Evolutionary conservation across 371 early-diverging fungal species (phyloP), one percentile per base, ranked within the genome.

Genomic region (Mucor irregularis): DNA sequence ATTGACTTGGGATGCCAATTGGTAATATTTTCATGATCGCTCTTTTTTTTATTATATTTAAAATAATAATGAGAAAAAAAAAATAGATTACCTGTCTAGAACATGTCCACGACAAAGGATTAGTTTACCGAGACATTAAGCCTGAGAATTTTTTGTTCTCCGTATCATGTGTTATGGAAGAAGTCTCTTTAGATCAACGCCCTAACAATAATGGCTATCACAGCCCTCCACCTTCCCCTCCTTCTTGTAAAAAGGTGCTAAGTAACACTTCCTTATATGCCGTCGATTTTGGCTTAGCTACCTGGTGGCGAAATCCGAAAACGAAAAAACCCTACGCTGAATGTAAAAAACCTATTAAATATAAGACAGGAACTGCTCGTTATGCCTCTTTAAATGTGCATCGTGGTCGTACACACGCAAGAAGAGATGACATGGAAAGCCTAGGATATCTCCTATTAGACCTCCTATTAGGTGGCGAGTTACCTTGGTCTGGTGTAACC

Each of bases 111-210:
- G 85, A 91, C 48, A 82, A 84, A 62, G 91, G 94, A 55, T 76
- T 95, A 38, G 86, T 99, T 17, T 98, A 99, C 71, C 83, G 98
- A 49, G 99, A 99, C 69, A 91, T 99, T 55, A 99, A 99, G 67
- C 99, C 99, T 14, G 99, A 98, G 65, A 99, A 99, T 78, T 97
- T 99, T 45, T 46, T 82, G 9, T 63, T 80, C 25, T 65, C 73
- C 29, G 53, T 47, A 5, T 65, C 66, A 26, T 68, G 70, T 42
- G 13, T 31, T 3, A 33, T 57, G 8, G 24, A 29, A 17, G 37
- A 50, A 9, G 24, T 37, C 5, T 19, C 39, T 37, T n/a, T n/a
- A n/a, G n/a, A n/a, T n/a, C n/a, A n/a, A n/a, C n/a, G n/a, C n/a
- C n/a, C n/a, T n/a, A n/a, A n/a, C n/a, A n/a, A n/a, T n/a, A n/a